Percentiles rank a stretch among this genome's conserved stretches.
Evolutionary conservation across 2,329 filamentous ascomycete genomes (phyloP).

Genomic region (Xenoacremonium recifei): DNA sequence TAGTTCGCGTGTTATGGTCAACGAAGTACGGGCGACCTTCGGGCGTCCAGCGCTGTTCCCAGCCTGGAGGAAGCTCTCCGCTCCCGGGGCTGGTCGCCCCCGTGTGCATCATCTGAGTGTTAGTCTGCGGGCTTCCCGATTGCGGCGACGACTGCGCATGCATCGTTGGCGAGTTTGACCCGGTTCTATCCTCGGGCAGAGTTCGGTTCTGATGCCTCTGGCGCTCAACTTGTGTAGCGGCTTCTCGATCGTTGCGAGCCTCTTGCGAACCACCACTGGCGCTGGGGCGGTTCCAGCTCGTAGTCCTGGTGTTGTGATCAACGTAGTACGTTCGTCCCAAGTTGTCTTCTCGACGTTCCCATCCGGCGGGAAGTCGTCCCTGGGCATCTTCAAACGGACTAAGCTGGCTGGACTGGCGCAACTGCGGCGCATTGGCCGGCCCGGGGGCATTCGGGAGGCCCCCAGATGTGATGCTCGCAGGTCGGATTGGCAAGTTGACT

Average conservation of each 20-base stretch:
- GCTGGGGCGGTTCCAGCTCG: slow-evolving; percentile 91
- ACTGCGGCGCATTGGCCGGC: slow-evolving; percentile 30
- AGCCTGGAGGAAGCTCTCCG: slow-evolving; percentile 90
- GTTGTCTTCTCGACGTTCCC: slow-evolving; percentile 95
- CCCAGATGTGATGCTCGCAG: slow-evolving; percentile 45
- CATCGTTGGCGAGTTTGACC: slow-evolving; percentile 84
- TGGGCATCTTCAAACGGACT: slow-evolving; percentile 97
- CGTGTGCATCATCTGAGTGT: slow-evolving; percentile 87
- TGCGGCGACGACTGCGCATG: slow-evolving; percentile 49
- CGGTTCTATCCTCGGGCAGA: slow-evolving; percentile 91
- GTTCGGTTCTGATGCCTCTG: slow-evolving; percentile 94
- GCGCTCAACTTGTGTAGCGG: slow-evolving; percentile 89
- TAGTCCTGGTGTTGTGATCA: slow-evolving; percentile 94
- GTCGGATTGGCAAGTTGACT: slow-evolving; percentile 42
- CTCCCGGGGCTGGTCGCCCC: slow-evolving; percentile 89
- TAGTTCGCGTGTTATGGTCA: slow-evolving; percentile 96
- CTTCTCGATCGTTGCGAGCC: slow-evolving; percentile 72
- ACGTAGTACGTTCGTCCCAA: slow-evolving; percentile 96
- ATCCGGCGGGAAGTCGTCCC: slow-evolving; percentile 85
- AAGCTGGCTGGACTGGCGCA: slow-evolving; percentile 47
- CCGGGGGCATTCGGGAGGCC: slow-evolving; percentile 20
- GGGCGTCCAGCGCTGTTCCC: slow-evolving; percentile 94
- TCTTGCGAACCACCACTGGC: slow-evolving; percentile 74
- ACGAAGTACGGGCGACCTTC: slow-evolving; percentile 97
- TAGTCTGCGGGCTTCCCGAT: slow-evolving; percentile 38